phyloP scores from a whole-genome alignment of 2,329 filamentous ascomycete species.

The Hypoxylon sp. region DNA sequence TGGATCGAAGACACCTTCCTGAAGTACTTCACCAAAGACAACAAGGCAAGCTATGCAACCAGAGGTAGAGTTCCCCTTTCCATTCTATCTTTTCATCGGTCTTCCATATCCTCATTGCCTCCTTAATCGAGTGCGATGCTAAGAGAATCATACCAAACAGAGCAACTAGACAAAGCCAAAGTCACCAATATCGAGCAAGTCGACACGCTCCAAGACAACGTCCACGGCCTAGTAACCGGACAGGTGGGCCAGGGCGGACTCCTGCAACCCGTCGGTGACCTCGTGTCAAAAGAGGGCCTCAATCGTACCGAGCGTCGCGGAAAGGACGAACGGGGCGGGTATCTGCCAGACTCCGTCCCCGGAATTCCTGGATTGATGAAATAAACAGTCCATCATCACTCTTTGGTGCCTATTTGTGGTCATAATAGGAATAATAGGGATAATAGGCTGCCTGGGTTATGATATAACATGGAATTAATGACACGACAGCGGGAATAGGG shows the following conservation, averaged over 20 bases:
- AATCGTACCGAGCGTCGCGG: slow-evolving; percentile 76
- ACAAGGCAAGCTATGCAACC: slow-evolving; percentile 80
- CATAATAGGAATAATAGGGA: too few relatives aligned
- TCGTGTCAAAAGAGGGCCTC: slow-evolving; percentile 74
- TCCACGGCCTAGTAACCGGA: slow-evolving; percentile 72
- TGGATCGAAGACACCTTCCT: slow-evolving; percentile 83
- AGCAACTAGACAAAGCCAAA: slow-evolving; percentile 78
- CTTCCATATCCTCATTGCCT: slow-evolving; percentile 13
- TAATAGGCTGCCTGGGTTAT: too few relatives aligned
- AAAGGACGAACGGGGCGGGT: slow-evolving; percentile 72
- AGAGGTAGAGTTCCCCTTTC: slow-evolving; percentile 67
- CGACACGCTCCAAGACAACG: slow-evolving; percentile 77
- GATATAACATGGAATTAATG: neutral
- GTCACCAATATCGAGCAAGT: slow-evolving; percentile 77
- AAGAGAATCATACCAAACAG: slow-evolving; percentile 57
- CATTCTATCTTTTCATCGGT: neutral
- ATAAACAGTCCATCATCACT: slow-evolving; percentile 2
- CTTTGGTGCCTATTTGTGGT: neutral
- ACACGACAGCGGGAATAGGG: neutral
- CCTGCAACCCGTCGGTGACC: slow-evolving; percentile 74
- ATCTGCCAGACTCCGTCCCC: slow-evolving; percentile 52
- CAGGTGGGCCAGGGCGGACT: slow-evolving; percentile 79
- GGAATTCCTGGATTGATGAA: slow-evolving; percentile 29
- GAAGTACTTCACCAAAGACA: slow-evolving; percentile 81
- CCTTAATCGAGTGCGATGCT: neutral